Percentiles rank a stretch among this genome's conserved stretches.
Evolutionary conservation across 768 basidiomycete species (phyloP).

Genomic region (Russula ochroleuca): DNA sequence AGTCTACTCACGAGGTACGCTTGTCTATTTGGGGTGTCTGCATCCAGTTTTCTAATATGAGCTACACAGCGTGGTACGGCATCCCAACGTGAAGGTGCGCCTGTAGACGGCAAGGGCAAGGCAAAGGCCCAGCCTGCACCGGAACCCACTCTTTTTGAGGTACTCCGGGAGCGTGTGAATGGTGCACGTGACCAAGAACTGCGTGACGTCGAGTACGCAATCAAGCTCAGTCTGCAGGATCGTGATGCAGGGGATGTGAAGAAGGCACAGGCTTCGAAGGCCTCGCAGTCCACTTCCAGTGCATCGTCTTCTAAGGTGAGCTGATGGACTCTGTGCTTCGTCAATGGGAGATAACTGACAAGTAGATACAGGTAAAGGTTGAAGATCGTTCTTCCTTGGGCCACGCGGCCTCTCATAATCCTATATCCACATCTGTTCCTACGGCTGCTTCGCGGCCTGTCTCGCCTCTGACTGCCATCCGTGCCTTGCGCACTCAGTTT

Average conservation of each 20-base stretch:
- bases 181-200: conserved; percentile 10
- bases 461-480: conserved; percentile 18
- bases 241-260: conserved; percentile 9
- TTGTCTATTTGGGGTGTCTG: too few relatives aligned
- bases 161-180: not conserved
- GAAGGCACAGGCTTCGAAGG: not conserved
- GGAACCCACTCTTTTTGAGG: not conserved
- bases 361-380: conserved; percentile 1
- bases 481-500: conserved; percentile 12
- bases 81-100: not conserved
- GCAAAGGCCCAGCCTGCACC: not conserved
- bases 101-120: conserved; percentile 2
- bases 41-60: not conserved
- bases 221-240: conserved; percentile 21
- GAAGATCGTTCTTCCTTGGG: not conserved
- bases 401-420: not conserved
- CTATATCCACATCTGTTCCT: not conserved
- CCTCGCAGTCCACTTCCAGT: not conserved
- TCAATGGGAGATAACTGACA: not conserved
- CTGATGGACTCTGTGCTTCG: not conserved
- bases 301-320: conserved; percentile 14
- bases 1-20: conserved; percentile 4
- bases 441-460: not conserved
- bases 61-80: not conserved
- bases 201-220: conserved; percentile 8